Conservation (phyloP, 108 stramenopile species). For the Fistulifera solaris region DNA sequence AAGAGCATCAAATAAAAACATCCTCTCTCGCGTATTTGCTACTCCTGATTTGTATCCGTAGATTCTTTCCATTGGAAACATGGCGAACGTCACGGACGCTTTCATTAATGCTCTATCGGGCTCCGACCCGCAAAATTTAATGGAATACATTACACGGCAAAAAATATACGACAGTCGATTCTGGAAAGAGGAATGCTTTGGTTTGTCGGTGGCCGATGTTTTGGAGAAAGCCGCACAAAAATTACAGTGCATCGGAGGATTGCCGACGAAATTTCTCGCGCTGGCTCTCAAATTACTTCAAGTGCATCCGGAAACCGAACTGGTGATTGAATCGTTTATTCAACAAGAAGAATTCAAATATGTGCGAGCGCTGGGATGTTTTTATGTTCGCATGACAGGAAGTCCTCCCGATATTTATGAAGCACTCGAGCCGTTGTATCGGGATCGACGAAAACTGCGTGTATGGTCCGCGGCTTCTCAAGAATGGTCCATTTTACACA, state of each 20-base stretch:
- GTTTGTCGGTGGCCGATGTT: constrained; percentile 85
- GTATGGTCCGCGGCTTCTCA: constrained; percentile 13
- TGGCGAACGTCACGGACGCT: constrained; percentile 91
- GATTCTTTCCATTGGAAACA: too few species aligned
- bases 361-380: constrained; percentile 85
- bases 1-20: too few species aligned
- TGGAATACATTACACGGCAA: constrained; percentile 97
- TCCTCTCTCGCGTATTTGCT: too few species aligned
- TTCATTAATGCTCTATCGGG: constrained; percentile 88
- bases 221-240: constrained; percentile 83
- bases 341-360: constrained; percentile 96
- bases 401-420: constrained; percentile 89
- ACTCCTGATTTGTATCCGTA: too few species aligned
- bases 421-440: constrained; percentile 84
- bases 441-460: constrained; percentile 82
- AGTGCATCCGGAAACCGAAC: constrained; percentile 90
- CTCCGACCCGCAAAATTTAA: constrained; percentile 96
- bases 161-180: constrained; percentile 87
- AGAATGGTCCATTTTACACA: constrained; percentile 79
- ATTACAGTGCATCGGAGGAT: constrained; percentile 81
- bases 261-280: constrained; percentile 92
- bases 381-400: constrained; percentile 92
- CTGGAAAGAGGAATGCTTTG: constrained; percentile 89
- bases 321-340: constrained; percentile 77
- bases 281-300: constrained; percentile 93